Conservation (phyloP, 352 stramenopile genomes). For the Phytophthora boehmeriae region DNA sequence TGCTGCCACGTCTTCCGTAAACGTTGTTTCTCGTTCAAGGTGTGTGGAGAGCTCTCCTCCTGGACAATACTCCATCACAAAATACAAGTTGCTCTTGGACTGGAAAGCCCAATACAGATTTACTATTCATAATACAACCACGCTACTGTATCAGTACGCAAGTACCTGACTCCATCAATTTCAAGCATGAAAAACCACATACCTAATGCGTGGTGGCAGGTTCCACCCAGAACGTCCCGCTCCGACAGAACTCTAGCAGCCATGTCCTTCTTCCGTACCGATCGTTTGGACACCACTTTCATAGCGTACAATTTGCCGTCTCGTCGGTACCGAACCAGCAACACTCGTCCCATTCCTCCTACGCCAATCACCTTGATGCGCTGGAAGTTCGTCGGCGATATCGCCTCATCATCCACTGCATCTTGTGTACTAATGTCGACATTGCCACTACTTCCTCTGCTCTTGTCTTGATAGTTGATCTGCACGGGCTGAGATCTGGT, state of each 20-base stretch:
- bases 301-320: constrained; percentile 76
- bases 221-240: constrained; percentile 76
- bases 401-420: constrained; percentile 4
- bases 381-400: constrained; percentile 78
- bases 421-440: neutral
- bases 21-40: constrained; percentile 49
- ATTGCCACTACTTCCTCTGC: constrained; percentile 10
- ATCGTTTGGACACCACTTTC: constrained; percentile 74
- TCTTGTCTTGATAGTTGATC: constrained; percentile 49
- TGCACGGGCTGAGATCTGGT: constrained; percentile 70
- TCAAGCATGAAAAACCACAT: neutral
- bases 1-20: constrained; percentile 54
- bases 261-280: constrained; percentile 57
- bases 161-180: constrained; percentile 4
- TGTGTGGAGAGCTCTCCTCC: constrained; percentile 72
- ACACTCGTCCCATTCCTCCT: constrained; percentile 85
- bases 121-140: constrained; percentile 33
- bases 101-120: constrained; percentile 85
- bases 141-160: constrained; percentile 2
- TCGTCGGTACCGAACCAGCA: constrained; percentile 67
- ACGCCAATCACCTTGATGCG: constrained; percentile 90
- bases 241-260: constrained; percentile 72
- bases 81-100: constrained; percentile 58
- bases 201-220: constrained; percentile 69
- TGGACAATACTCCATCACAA: constrained; percentile 87